phyloP scores from a whole-genome alignment of 2,329 filamentous ascomycete species.

The Stylonectria norvegica region DNA sequence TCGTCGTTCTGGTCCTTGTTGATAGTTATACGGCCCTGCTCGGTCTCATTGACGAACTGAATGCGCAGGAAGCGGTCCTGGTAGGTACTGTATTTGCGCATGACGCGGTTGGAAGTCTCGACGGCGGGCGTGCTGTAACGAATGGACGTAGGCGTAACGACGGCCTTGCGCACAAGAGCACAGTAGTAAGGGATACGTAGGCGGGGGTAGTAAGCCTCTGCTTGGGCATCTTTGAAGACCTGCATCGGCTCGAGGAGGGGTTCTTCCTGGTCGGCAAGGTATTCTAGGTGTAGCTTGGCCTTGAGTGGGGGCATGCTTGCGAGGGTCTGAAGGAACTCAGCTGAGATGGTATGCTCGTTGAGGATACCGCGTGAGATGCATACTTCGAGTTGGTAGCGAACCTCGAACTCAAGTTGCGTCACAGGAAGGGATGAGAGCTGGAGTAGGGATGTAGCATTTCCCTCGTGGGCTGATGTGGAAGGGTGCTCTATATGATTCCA shows the following conservation, averaged over 20 bases:
- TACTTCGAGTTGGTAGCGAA: conserved; percentile 88
- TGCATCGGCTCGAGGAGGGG: conserved; percentile 66
- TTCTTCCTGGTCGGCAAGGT: conserved; percentile 62
- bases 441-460: conserved; percentile 30
- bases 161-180: conserved; percentile 69
- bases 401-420: conserved; percentile 59
- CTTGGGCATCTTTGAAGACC: conserved; percentile 60
- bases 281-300: conserved; percentile 69
- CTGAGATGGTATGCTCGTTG: conserved; percentile 69
- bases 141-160: conserved; percentile 80
- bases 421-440: conserved; percentile 12
- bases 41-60: conserved; percentile 81
- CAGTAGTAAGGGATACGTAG: conserved; percentile 67
- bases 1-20: conserved; percentile 60
- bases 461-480: conserved; percentile 2
- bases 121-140: conserved; percentile 73
- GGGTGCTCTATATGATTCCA: conserved; percentile 33
- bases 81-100: conserved; percentile 65
- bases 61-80: conserved; percentile 83
- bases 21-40: conserved; percentile 52
- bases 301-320: conserved; percentile 40
- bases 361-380: conserved; percentile 80
- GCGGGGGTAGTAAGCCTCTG: conserved; percentile 44
- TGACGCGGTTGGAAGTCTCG: conserved; percentile 83
- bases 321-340: conserved; percentile 65